Evolutionary conservation across 1,284 basidiomycete species (phyloP).

Genomic region (Ceratobasidium sp.): DNA sequence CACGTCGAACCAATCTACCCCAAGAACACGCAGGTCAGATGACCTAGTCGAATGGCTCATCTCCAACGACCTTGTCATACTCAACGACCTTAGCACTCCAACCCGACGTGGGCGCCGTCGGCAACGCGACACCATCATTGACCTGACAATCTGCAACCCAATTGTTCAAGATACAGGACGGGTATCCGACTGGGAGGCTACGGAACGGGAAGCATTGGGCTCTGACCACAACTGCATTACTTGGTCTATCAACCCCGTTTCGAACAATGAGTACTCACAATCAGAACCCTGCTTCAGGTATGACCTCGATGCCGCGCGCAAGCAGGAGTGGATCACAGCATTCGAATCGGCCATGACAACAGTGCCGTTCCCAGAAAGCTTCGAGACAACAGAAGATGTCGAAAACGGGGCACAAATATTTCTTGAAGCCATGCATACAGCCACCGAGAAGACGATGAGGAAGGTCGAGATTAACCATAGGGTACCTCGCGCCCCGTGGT

Average conservation of each 20-base stretch:
- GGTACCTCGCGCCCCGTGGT: background rate
- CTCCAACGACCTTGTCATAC: background rate
- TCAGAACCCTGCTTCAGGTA: background rate
- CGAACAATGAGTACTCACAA: background rate
- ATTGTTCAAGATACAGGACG: background rate
- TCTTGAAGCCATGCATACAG: slow-evolving; percentile 4
- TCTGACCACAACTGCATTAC: slow-evolving; percentile 11
- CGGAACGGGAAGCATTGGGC: background rate
- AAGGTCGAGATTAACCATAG: background rate
- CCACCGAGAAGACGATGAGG: background rate
- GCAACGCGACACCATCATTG: slow-evolving; percentile 18
- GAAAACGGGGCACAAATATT: background rate
- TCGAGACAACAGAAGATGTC: background rate
- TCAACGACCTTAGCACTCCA: background rate
- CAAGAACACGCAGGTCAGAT: background rate
- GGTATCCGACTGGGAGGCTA: background rate
- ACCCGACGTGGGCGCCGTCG: background rate
- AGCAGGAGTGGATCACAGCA: slow-evolving; percentile 5
- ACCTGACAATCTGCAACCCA: slow-evolving; percentile 17
- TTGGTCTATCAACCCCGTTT: background rate
- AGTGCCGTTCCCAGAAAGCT: background rate
- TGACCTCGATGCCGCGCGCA: background rate
- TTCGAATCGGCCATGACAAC: background rate
- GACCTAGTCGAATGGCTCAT: slow-evolving; percentile 30
- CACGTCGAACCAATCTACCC: background rate